A percentile compares a stretch with the other conserved stretches of the same genome.
These are phyloP conservation scores for Rutstroemia sydowiana DNA, from an alignment of 2,329 filamentous ascomycete species.

Conservation along the genomic window DNA sequence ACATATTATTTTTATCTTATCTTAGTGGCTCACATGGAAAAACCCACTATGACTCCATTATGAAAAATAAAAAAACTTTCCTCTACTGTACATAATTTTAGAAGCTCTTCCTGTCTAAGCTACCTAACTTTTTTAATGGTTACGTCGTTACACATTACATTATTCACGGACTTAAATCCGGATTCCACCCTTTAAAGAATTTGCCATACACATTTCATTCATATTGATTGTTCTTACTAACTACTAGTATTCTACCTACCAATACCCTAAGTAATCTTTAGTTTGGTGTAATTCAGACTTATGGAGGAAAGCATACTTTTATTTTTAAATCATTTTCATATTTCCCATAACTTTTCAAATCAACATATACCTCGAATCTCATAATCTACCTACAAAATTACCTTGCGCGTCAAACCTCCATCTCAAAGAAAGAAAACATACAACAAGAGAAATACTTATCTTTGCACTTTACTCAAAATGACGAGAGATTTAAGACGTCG, in stretches of 20 bases:
- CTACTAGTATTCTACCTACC: background rate
- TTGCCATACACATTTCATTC: background rate
- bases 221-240: background rate
- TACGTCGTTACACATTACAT: too few relatives aligned
- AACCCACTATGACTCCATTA: too few relatives aligned
- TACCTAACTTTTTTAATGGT: too few relatives aligned
- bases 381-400: too few relatives aligned
- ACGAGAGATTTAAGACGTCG: slow-evolving; percentile 39
- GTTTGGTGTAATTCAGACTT: background rate
- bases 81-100: too few relatives aligned
- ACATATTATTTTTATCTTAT: slow-evolving; percentile 1
- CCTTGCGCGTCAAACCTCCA: background rate
- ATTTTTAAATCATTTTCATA: background rate
- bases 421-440: background rate
- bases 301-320: background rate
- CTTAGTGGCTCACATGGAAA: background rate
- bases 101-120: too few relatives aligned
- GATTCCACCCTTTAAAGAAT: too few relatives aligned
- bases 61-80: too few relatives aligned
- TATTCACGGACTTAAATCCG: too few relatives aligned
- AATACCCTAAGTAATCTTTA: background rate
- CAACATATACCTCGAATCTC: too few relatives aligned
- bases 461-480: background rate
- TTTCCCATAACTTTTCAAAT: too few relatives aligned
- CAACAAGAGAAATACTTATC: background rate